These are phyloP conservation scores for Trichoderma aggressivum DNA, from an alignment of 2,329 filamentous ascomycete genomes.

Conservation along the genomic window DNA sequence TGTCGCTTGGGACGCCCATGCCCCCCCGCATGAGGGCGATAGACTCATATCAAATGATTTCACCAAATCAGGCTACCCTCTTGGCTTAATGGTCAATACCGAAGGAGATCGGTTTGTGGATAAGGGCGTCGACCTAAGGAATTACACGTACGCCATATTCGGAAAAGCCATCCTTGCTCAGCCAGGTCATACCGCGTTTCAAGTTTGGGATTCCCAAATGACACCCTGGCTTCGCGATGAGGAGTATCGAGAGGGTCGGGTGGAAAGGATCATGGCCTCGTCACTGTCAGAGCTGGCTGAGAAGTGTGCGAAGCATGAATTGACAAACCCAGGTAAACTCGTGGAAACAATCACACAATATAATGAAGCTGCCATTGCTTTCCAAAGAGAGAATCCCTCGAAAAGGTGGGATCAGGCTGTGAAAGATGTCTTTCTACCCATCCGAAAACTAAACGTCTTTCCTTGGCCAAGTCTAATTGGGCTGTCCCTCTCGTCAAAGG, in stretches of 20 bases:
- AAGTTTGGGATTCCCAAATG: constrained; percentile 58
- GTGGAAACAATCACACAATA: constrained; percentile 52
- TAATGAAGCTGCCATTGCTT: constrained; percentile 53
- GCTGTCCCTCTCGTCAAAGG: constrained; percentile 53
- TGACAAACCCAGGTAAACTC: constrained; percentile 46
- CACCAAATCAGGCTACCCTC: constrained; percentile 66
- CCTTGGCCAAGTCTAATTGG: constrained; percentile 63
- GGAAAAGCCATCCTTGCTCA: constrained; percentile 60
- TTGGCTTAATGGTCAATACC: constrained; percentile 62
- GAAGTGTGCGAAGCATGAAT: constrained; percentile 44
- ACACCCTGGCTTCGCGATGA: constrained; percentile 54
- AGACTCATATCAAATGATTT: constrained; percentile 61
- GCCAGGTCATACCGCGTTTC: constrained; percentile 57
- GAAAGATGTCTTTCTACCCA: constrained; percentile 60
- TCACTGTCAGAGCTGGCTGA: constrained; percentile 55
- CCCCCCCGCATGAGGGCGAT: constrained; percentile 52
- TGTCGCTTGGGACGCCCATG: constrained; percentile 63
- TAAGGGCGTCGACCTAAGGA: constrained; percentile 62
- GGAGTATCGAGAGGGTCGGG: constrained; percentile 59
- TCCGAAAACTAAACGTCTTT: constrained; percentile 41
- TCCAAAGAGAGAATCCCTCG: constrained; percentile 43
- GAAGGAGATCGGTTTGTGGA: constrained; percentile 61
- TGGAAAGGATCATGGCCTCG: constrained; percentile 48
- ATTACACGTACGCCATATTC: constrained; percentile 49
- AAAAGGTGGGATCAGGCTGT: constrained; percentile 56